Evolutionary conservation across 192 early-diverging fungal genomes (phyloP), one percentile per base, ranked within the genome.

Genomic region (Coemansia sp.): DNA sequence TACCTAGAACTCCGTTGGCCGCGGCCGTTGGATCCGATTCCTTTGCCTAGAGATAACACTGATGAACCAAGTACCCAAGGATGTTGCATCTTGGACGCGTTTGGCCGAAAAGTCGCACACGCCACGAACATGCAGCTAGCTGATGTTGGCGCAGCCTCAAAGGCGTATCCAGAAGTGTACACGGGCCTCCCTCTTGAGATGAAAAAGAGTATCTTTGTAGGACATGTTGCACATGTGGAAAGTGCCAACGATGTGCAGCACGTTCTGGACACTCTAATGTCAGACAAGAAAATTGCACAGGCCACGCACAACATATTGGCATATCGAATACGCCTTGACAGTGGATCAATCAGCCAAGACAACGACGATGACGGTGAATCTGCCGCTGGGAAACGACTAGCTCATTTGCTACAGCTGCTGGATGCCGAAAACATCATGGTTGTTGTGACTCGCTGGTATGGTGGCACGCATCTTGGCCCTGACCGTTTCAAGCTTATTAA

Each of bases 321-420:
- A 2, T 98, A 93, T 68, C 88, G 94, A 9, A 88, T 97, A 51
- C 79, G 83, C 16, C 60, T 88, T 10, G 67, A 72, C 20, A 70
- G 44, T 36, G 76, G 73, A 1, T 75, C 76, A 20, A 67, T 84
- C 20, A 74, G 73, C 44, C 91, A 94, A 73, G 91, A 92, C 59
- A 92, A 92, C 68, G 96, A 98, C 73, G 96, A 98, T 73, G 95
- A 98, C 56, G 96, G 96, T 20, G 96, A 98, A 79, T 92, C 89
- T 3, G 94, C 94, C 2, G 96, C 96, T 6, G 96, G 96, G 15
- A 88, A 88, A 65, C 78, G 95, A 35, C 76, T 98, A 55, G 76
- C 88, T 12, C 93, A 97, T 80, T 76, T 98, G 66, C 74, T 98
- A 72, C 88, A 95, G 64, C 77, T 92, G 15, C 64, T 92, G 30